These are phyloP conservation scores for Epichloe bromicola DNA, from an alignment of 2,329 filamentous ascomycete genomes.

Conservation along the genomic window DNA sequence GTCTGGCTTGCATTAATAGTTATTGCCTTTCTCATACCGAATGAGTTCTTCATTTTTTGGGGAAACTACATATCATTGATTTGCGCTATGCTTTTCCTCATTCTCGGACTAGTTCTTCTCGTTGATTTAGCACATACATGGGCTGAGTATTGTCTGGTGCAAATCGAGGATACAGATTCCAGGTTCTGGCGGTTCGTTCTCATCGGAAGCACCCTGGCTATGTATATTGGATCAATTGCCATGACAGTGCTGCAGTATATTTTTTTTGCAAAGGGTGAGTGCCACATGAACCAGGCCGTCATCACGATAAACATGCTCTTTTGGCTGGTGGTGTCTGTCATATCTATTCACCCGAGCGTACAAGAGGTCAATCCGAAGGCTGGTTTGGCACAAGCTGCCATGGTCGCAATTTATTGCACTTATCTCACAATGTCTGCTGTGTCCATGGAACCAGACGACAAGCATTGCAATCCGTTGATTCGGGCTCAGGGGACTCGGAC, in stretches of 20 bases:
- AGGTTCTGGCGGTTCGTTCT: slow-evolving; percentile 72
- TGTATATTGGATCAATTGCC: slow-evolving; percentile 81
- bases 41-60: slow-evolving; percentile 85
- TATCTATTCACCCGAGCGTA: slow-evolving; percentile 81
- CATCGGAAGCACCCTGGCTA: slow-evolving; percentile 82
- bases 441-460: slow-evolving; percentile 93
- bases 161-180: slow-evolving; percentile 85
- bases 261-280: slow-evolving; percentile 76
- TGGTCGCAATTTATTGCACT: slow-evolving; percentile 96
- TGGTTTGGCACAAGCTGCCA: slow-evolving; percentile 90
- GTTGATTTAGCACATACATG: slow-evolving; percentile 94
- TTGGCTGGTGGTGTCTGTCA: slow-evolving; percentile 63
- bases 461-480: slow-evolving; percentile 85
- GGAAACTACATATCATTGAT: slow-evolving; percentile 83
- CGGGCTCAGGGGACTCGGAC: slow-evolving; percentile 76
- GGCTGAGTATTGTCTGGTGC: slow-evolving; percentile 89
- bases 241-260: slow-evolving; percentile 97
- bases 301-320: slow-evolving; percentile 89
- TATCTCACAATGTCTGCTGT: slow-evolving; percentile 97
- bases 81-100: slow-evolving; percentile 83
- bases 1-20: slow-evolving; percentile 80
- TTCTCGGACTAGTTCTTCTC: slow-evolving; percentile 81
- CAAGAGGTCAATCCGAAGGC: slow-evolving; percentile 90
- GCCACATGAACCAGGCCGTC: slow-evolving; percentile 91
- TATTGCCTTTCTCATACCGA: slow-evolving; percentile 88